These are phyloP conservation scores for Citrus australasica DNA, from an alignment of 345 rosid genomes.

Conservation along the genomic window DNA sequence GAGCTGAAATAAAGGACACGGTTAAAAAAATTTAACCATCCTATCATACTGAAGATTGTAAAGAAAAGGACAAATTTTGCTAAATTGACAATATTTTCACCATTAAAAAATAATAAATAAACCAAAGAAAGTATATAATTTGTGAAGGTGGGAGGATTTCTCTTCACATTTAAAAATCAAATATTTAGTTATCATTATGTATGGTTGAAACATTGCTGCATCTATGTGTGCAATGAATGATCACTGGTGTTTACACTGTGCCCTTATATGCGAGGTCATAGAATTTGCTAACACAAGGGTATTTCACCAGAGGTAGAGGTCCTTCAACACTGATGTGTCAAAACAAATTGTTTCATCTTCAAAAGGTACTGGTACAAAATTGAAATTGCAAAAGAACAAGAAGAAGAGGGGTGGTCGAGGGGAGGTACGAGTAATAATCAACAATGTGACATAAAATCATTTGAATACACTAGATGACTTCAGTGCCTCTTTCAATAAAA, in stretches of 20 bases:
- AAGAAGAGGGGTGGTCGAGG: not conserved
- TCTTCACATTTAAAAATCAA: not conserved
- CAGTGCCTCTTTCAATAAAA: not conserved
- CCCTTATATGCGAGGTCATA: not conserved
- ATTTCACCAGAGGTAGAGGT: not conserved
- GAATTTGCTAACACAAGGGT: not conserved
- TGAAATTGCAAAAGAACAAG: not conserved
- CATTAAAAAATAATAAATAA: too few relatives aligned
- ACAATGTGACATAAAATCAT: not conserved
- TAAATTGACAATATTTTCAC: not conserved
- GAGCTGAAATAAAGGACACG: slow-evolving; percentile 43
- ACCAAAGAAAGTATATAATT: too few relatives aligned
- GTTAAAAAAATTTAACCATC: not conserved
- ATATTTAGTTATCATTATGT: not conserved
- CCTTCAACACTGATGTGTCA: not conserved
- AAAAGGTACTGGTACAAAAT: not conserved
- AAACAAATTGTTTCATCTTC: not conserved
- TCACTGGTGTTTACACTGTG: not conserved
- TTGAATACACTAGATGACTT: not conserved
- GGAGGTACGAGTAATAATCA: not conserved
- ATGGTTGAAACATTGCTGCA: not conserved
- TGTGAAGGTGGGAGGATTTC: not conserved
- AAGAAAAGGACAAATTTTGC: not conserved
- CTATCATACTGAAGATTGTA: not conserved
- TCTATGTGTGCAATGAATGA: not conserved